These are phyloP conservation scores for Maudiozyma pseudohumilis DNA, from an alignment of 805 yeast genomes.

Conservation along the genomic window DNA sequence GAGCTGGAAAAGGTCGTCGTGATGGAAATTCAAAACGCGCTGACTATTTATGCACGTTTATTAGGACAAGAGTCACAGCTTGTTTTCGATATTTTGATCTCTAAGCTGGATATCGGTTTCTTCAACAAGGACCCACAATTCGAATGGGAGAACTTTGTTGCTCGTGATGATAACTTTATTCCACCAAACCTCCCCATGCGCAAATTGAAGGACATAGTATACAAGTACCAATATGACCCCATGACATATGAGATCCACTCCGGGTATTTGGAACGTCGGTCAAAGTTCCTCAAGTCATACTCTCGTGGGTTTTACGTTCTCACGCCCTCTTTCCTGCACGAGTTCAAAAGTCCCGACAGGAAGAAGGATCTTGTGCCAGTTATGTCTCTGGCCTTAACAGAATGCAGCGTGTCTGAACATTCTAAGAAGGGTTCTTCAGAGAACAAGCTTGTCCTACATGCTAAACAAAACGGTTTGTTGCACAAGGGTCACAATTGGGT, in stretches of 20 bases:
- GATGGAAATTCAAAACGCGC: constrained; percentile 73
- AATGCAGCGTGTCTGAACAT: constrained; percentile 76
- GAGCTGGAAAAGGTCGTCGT: constrained; percentile 84
- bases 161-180: constrained; percentile 62
- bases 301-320: constrained; percentile 84
- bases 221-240: constrained; percentile 61
- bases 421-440: constrained; percentile 49
- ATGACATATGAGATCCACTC: constrained; percentile 59
- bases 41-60: constrained; percentile 60
- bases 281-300: constrained; percentile 86
- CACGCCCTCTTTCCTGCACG: constrained; percentile 83
- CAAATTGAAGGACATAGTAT: constrained; percentile 48
- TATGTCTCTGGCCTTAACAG: constrained; percentile 70
- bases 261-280: constrained; percentile 79
- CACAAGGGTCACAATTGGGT: constrained; percentile 87
- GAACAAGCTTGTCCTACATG: constrained; percentile 70
- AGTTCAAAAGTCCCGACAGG: constrained; percentile 75
- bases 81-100: constrained; percentile 54
- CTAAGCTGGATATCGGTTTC: constrained; percentile 59
- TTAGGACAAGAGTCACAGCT: constrained; percentile 66
- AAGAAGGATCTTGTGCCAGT: constrained; percentile 73
- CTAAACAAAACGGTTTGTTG: constrained; percentile 65
- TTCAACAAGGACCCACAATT: constrained; percentile 66
- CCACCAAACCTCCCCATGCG: constrained; percentile 55
- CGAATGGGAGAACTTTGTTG: constrained; percentile 83